These are phyloP conservation scores for Prunus padus DNA, from an alignment of 306 rosid genomes.

Conservation along the genomic window DNA sequence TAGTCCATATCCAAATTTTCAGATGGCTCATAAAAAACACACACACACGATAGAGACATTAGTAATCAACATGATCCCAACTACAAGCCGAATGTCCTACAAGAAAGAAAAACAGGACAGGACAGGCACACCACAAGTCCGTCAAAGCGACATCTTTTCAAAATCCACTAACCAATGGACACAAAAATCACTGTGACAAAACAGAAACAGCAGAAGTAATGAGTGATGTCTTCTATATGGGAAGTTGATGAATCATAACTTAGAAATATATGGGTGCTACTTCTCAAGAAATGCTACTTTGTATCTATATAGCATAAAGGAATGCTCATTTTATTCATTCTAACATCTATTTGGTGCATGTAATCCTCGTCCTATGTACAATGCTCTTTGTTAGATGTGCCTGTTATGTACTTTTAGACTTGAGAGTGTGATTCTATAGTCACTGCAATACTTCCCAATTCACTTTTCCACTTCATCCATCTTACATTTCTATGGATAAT, in stretches of 20 bases:
- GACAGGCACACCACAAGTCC: neutral
- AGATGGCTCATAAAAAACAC: neutral
- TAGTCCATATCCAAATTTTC: constrained; percentile 69
- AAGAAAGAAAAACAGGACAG: neutral
- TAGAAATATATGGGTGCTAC: neutral
- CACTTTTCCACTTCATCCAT: constrained; percentile 1
- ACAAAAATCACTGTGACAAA: neutral
- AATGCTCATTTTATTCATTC: neutral
- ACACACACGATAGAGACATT: neutral
- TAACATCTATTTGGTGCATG: neutral
- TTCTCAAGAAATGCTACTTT: neutral
- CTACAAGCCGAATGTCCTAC: neutral
- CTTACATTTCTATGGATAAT: neutral
- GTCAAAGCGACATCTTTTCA: neutral
- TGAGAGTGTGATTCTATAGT: neutral
- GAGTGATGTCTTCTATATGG: neutral
- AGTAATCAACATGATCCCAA: neutral
- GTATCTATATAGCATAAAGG: neutral
- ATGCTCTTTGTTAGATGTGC: too few relatives aligned
- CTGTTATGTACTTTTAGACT: neutral
- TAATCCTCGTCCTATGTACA: neutral
- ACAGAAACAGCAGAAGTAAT: neutral
- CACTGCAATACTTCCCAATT: neutral
- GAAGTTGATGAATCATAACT: neutral
- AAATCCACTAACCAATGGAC: neutral